Evolutionary conservation across 768 basidiomycete species (phyloP).

Genomic region (Tremella fuciformis): DNA sequence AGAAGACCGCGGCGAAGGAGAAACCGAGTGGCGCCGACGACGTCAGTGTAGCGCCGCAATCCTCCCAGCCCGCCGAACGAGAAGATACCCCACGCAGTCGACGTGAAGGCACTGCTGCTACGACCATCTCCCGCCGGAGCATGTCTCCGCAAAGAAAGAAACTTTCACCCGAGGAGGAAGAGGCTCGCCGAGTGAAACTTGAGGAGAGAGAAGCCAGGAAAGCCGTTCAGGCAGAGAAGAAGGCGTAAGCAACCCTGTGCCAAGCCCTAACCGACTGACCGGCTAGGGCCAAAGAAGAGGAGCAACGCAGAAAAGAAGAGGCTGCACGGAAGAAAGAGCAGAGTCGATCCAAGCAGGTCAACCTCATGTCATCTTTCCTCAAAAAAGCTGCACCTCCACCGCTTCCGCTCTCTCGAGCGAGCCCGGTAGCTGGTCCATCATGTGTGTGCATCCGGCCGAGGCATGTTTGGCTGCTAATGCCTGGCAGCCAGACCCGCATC

Average conservation of each 20-base stretch:
- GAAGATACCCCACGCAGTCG: conserved; percentile 24
- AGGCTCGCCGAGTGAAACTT: conserved; percentile 28
- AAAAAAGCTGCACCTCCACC: conserved; percentile 18
- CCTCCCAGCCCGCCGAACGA: no score
- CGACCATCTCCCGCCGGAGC: conserved; percentile 34
- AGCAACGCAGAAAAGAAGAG: conserved; percentile 17
- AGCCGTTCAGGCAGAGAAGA: conserved; percentile 31
- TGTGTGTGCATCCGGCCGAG: conserved; percentile 16
- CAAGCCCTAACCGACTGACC: background rate
- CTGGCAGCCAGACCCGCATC: conserved; percentile 2
- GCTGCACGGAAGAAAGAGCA: conserved; percentile 28
- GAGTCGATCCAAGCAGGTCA: conserved; percentile 30
- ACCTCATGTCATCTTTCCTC: conserved; percentile 33
- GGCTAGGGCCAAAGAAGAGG: conserved; percentile 28
- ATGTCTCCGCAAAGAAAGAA: conserved; percentile 40
- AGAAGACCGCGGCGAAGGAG: conserved; percentile 10
- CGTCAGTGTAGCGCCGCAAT: background rate
- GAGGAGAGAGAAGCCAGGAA: conserved; percentile 44
- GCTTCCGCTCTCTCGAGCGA: conserved; percentile 20
- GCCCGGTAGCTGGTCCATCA: conserved; percentile 29
- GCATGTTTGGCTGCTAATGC: background rate
- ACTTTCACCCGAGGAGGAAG: conserved; percentile 43
- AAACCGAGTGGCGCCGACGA: conserved; percentile 10
- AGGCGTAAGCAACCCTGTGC: conserved; percentile 29
- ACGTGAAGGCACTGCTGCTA: conserved; percentile 40